These are phyloP conservation scores for Triangularia setosa DNA, from an alignment of 2,329 filamentous ascomycete species.

Conservation along the genomic window DNA sequence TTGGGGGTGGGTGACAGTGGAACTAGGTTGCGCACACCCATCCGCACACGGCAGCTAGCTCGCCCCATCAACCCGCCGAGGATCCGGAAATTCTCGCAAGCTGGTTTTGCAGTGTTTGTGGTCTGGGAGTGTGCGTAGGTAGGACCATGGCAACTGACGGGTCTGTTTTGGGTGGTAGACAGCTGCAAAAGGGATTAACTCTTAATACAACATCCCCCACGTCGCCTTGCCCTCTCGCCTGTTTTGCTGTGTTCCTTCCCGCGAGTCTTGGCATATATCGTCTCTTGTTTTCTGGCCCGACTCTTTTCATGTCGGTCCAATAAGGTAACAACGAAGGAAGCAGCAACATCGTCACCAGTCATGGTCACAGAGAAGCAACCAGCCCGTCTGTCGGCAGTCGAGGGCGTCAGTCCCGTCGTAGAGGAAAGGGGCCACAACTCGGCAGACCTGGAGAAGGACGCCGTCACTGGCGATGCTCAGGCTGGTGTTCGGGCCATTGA, in stretches of 20 bases:
- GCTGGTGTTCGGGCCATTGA: slow-evolving; percentile 17
- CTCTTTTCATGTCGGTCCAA: neutral
- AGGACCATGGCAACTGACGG: neutral
- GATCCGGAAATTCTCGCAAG: slow-evolving; percentile 7
- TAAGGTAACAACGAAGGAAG: neutral
- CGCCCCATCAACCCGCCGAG: neutral
- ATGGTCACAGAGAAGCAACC: neutral
- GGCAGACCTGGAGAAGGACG: slow-evolving; percentile 2
- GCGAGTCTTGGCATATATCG: neutral
- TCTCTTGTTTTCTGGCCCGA: neutral
- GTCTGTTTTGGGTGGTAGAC: neutral
- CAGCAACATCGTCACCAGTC: neutral
- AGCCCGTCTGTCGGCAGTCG: neutral
- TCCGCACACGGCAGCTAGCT: neutral
- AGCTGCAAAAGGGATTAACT: neutral
- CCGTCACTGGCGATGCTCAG: slow-evolving; percentile 10
- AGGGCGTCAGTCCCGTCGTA: neutral
- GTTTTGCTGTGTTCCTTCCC: neutral
- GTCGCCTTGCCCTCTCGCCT: neutral
- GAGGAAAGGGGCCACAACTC: neutral
- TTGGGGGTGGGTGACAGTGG: slow-evolving; percentile 1
- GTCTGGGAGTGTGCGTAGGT: neutral
- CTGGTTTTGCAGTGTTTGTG: neutral
- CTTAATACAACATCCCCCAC: neutral
- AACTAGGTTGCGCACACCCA: neutral